Conservation (phyloP, 2,329 filamentous ascomycete species). For the Fusarium sp. region DNA sequence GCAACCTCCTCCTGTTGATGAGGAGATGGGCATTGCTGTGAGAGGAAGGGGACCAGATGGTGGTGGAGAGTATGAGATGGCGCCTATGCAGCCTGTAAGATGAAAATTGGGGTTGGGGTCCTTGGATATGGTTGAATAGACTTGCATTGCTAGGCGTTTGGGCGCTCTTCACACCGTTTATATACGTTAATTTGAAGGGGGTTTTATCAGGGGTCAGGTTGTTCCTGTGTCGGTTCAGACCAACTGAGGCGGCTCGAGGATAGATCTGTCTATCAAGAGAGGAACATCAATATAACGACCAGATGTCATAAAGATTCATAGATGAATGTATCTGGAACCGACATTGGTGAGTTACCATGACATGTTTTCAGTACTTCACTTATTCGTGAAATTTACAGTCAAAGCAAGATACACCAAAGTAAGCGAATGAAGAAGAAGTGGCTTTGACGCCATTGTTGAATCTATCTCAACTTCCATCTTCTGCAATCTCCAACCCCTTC, state of each 20-base stretch:
- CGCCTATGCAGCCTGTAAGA: constrained; percentile 47
- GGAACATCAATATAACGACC: not conserved
- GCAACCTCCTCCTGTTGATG: constrained; percentile 48
- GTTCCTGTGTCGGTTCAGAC: too few relatives aligned
- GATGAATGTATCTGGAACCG: not conserved
- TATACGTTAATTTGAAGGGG: constrained; percentile 3
- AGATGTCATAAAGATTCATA: not conserved
- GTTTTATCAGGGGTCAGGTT: not conserved
- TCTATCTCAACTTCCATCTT: constrained; percentile 8
- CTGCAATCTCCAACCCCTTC: not conserved
- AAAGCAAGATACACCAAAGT: not conserved
- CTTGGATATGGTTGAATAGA: constrained; percentile 39
- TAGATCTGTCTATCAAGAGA: not conserved
- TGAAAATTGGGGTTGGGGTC: constrained; percentile 15
- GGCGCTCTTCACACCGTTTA: constrained; percentile 28
- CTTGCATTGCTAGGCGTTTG: constrained; percentile 50
- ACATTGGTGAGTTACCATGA: not conserved
- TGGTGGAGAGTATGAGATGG: constrained; percentile 74
- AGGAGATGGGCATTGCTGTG: constrained; percentile 62
- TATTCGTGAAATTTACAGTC: not conserved
- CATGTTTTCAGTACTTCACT: not conserved
- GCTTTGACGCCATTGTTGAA: not conserved
- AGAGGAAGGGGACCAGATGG: constrained; percentile 64
- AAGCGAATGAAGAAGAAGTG: not conserved
- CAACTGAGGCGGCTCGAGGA: not conserved